Percentiles rank a stretch among this genome's conserved stretches.
Conservation (phyloP, 345 rosid genomes). For the Populus simonii region DNA sequence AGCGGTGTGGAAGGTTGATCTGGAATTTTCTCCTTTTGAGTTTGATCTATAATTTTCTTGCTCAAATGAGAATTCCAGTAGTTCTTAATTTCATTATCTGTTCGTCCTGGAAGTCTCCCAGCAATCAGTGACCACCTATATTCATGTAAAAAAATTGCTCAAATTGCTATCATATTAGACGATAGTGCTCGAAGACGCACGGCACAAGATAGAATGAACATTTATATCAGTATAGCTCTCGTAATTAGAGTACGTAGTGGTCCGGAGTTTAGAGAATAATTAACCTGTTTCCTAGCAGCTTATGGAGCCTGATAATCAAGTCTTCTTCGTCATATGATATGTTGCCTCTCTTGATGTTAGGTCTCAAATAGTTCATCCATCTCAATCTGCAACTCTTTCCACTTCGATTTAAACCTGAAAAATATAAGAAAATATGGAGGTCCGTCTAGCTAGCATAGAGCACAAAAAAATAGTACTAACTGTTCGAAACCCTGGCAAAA, state of each 20-base stretch:
- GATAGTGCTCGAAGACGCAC: no score
- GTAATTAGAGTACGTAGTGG: no score
- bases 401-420: slow-evolving; percentile 50
- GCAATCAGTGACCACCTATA: slow-evolving; percentile 65
- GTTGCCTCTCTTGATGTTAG: slow-evolving; percentile 65
- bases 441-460: background rate
- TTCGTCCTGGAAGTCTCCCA: slow-evolving; percentile 68
- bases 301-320: slow-evolving; percentile 55
- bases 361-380: slow-evolving; percentile 62
- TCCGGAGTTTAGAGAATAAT: no score
- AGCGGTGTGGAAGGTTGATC: background rate
- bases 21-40: slow-evolving; percentile 18
- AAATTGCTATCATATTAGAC: no score
- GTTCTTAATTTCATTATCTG: slow-evolving; percentile 68
- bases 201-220: no score
- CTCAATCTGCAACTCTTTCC: slow-evolving; percentile 68
- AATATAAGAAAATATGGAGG: background rate
- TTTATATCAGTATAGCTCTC: no score
- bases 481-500: background rate
- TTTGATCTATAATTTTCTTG: slow-evolving; percentile 40
- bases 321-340: slow-evolving; percentile 58
- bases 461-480: background rate
- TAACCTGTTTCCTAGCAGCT: slow-evolving; percentile 57
- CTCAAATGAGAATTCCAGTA: slow-evolving; percentile 74
- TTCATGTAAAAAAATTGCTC: no score